Conservation (phyloP, 139 green algal genomes). For the Chlorella sp. region DNA sequence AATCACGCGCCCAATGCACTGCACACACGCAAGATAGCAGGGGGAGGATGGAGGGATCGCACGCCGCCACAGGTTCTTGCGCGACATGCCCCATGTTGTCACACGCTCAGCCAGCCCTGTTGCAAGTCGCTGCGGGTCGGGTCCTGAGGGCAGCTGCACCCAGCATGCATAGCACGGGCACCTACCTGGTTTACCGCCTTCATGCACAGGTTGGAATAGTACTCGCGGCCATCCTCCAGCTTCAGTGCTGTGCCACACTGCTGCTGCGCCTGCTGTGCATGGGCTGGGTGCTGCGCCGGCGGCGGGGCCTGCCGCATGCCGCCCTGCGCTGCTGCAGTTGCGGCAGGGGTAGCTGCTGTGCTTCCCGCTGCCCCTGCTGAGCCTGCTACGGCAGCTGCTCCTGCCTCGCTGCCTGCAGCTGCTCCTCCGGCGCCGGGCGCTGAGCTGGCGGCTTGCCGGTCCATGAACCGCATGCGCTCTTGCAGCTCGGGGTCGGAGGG, state of each 20-base stretch:
- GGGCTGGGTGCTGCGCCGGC: neutral
- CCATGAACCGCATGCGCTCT: conserved; percentile 89
- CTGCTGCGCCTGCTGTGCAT: neutral
- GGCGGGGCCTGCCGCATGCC: neutral
- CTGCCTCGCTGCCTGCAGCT: neutral
- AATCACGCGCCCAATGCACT: conserved; percentile 93
- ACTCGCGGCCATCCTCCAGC: conserved; percentile 62
- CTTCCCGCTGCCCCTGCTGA: neutral
- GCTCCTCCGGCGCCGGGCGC: no score
- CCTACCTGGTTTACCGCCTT: conserved; percentile 89
- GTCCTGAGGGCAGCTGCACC: no score
- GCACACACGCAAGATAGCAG: no score
- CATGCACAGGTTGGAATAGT: conserved; percentile 91
- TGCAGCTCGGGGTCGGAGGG: conserved; percentile 89
- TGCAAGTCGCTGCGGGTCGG: no score
- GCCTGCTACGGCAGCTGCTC: neutral
- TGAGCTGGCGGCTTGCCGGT: conserved; percentile 42
- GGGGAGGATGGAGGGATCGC: no score
- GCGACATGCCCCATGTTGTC: no score
- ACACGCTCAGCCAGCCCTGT: no score
- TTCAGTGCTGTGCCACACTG: neutral
- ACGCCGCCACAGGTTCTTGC: no score
- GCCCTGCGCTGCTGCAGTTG: neutral
- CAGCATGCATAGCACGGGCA: no score
- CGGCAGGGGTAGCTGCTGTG: no score